Evolutionary conservation across 768 basidiomycete genomes (phyloP), one percentile per base, ranked within the genome.

Genomic region (Kwoniella heveanensis): DNA sequence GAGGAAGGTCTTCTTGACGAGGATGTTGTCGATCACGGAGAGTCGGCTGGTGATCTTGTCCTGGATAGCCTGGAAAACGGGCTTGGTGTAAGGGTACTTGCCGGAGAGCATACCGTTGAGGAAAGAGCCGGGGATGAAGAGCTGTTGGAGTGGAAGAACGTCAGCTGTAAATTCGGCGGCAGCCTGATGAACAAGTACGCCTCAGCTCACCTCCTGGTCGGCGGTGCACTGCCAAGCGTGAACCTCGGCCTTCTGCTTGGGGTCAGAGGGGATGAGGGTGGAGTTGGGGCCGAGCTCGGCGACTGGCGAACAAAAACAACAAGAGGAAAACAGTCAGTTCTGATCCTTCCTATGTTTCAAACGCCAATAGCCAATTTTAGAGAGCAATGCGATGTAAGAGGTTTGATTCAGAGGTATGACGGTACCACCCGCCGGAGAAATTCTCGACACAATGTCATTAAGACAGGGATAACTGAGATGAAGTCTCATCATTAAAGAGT

Each of bases 211-310:
- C 78, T 92, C 90, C 32, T 81, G 74, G 75, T 93, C 90, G 13
- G 83, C 83, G 61, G 91, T 87, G 70, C 88, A 87, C 57, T 84
- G 75, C 92, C 92, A 99, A 80, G 95, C 91, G 71, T 91, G 87
- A 60, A 97, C 82, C 56, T 88, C 82, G 29, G 92, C 93, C 27
- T 84, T 81, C 26, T 91, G 88, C 77, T 90, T 83, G 48, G 75
- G 57, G 56, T 84, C 83, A 51, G 83, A 75, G 54, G 92, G 91
- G 30, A 93, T 83, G 49, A 99, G 87, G 50, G 84, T 86, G 61
- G 87, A 84, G 81, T 92, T 91, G 77, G 91, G 87, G 10, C 88
- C 85, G 55, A 89, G 84, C 32, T 82, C 67, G 53, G 91, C 88
- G 68, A 96, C 93, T 97, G 72, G 22, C 0, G 32, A 32, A 32